Base-by-base conservation (phyloP, 495 filamentous ascomycete species). In the Penicillium lividum region DNA sequence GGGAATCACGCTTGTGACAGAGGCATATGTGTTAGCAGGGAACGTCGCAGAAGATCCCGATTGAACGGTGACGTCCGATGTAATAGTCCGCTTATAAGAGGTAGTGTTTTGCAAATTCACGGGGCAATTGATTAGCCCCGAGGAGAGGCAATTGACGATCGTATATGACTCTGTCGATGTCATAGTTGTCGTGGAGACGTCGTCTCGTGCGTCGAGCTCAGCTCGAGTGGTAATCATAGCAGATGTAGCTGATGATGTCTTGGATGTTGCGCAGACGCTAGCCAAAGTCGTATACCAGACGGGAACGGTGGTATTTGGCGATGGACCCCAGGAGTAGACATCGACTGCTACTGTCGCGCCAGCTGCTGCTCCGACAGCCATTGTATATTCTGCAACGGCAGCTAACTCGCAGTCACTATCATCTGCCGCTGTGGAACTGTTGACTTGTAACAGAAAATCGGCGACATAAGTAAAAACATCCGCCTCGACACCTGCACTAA, bases 271-370 rank as follows among this genome's bases (percentile, higher is more conserved):
- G 63, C 82, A 86, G 2, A 66, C 61, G 46, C 73, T 70, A 27
- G 75, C 72, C 15, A 84, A 57, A 0, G 76, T 82, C 3, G 81
- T 84, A 65, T 80, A 81, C 58, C 74, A 86, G 53, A 86, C 68
- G 0, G 81, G 78, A 18, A 77, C 73, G 6, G 73, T 73, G 0
- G 76, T 80, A 33, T 69, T 66, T 6, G 77, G 70, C 8, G 66
- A 53, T 3, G 79, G 81, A 6, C 82, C 82, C 80, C 81, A 86
- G 7, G 73, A 76, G 22, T 80, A 60, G 10, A 22, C 22, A 6
- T 62, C 68, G 13, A 84, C 43, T 18, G 68, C 73, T 5, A 83
- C 55, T 0, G 78, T 79, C 4, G 80, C 81, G 15, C 81, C 82
- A 30, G 79, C 82, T 13, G 65, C 71, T 16, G 78, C 82, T 33